These are phyloP conservation scores for Leishmania mexicana DNA, from an alignment of 208 protist species.

Conservation along the genomic window DNA sequence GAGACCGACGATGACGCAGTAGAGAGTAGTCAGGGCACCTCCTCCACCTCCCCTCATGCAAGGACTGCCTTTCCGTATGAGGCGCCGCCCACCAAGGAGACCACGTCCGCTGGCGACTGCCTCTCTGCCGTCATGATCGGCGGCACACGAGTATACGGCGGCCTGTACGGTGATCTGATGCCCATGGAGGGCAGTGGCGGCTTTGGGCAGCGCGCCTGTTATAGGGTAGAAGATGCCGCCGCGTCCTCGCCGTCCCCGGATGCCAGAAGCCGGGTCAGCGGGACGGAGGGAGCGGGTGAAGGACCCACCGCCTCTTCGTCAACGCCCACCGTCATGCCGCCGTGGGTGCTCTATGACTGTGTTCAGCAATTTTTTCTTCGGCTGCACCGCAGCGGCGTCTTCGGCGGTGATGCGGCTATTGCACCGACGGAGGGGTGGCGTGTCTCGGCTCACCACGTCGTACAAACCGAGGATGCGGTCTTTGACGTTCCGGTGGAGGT, in stretches of 20 bases:
- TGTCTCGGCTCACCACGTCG: constrained; percentile 55
- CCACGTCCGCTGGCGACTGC: not conserved
- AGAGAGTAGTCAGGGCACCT: not conserved
- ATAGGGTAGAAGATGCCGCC: constrained; percentile 5
- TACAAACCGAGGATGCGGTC: constrained; percentile 50
- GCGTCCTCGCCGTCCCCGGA: not conserved
- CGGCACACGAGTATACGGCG: constrained; percentile 28
- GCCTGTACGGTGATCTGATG: constrained; percentile 48
- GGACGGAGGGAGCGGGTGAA: not conserved
- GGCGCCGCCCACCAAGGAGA: not conserved
- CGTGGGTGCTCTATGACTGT: constrained; percentile 57
- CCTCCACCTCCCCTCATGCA: not conserved
- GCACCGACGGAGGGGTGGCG: constrained; percentile 26
- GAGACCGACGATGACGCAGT: not conserved
- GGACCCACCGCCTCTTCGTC: not conserved
- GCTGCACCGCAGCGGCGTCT: constrained; percentile 24
- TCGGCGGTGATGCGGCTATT: not conserved
- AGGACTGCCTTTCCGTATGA: constrained; percentile 3
- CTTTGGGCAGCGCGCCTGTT: constrained; percentile 50
- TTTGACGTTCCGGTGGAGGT: constrained; percentile 52
- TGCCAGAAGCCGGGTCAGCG: not conserved
- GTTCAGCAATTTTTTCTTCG: constrained; percentile 49
- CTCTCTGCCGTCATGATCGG: constrained; percentile 19
- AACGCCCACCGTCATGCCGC: constrained; percentile 38
- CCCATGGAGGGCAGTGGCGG: constrained; percentile 18